Evolutionary conservation across 2,329 filamentous ascomycete genomes (phyloP).

Genomic region (Emmonsia crescens): DNA sequence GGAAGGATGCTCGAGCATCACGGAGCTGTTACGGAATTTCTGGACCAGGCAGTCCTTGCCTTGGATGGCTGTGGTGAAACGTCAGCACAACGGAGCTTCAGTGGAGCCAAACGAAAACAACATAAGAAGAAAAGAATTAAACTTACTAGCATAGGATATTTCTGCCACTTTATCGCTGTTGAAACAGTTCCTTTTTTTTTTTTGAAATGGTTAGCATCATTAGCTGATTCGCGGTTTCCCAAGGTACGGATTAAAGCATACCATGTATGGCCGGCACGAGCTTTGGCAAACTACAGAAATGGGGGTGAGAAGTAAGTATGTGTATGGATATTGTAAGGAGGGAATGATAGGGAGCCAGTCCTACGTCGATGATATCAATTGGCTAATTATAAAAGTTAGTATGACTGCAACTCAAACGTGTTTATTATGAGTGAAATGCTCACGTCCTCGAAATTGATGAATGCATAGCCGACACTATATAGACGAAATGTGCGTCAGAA

Average conservation of each 20-base stretch:
- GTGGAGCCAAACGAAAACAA: neutral
- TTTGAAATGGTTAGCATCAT: neutral
- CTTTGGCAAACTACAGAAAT: slow-evolving; percentile 54
- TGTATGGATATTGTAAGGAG: neutral
- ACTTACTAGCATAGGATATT: slow-evolving; percentile 86
- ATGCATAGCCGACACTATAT: slow-evolving; percentile 81
- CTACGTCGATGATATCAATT: slow-evolving; percentile 59
- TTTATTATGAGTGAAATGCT: slow-evolving; percentile 25
- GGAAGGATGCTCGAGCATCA: slow-evolving; percentile 75
- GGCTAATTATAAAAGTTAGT: slow-evolving; percentile 44
- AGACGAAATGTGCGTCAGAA: neutral
- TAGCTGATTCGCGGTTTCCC: neutral
- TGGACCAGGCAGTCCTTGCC: slow-evolving; percentile 82
- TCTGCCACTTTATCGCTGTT: slow-evolving; percentile 77
- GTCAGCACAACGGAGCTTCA: slow-evolving; percentile 13
- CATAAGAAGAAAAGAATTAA: neutral
- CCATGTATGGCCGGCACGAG: slow-evolving; percentile 61
- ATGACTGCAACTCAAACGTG: neutral
- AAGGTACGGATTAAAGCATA: slow-evolving; percentile 22
- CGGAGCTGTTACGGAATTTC: slow-evolving; percentile 93
- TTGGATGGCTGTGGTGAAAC: slow-evolving; percentile 59
- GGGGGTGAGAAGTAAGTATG: slow-evolving; percentile 17
- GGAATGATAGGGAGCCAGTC: slow-evolving; percentile 21
- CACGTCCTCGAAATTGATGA: slow-evolving; percentile 85
- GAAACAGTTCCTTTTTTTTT: slow-evolving; percentile 59